Evolutionary conservation across 164 flowering plant genomes (phyloP).

Genomic region (Hamamelis virginiana): DNA sequence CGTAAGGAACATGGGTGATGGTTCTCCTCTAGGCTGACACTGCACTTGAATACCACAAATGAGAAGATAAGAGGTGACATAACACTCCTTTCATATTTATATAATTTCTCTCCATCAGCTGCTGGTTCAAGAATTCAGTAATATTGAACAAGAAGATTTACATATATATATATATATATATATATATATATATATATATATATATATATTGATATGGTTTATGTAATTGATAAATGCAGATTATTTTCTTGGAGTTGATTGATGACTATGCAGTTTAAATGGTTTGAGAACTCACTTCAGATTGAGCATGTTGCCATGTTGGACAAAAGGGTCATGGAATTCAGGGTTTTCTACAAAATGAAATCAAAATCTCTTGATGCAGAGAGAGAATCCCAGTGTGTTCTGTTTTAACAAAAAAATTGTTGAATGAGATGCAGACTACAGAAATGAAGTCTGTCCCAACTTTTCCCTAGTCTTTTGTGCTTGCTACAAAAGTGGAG

Average conservation of each 20-base stretch:
- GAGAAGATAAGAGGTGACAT: no score
- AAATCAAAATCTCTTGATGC: slow-evolving; percentile 27
- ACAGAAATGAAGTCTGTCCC: slow-evolving; percentile 21
- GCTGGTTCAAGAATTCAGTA: no score
- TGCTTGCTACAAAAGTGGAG: no score
- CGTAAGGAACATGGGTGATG: slow-evolving; percentile 42
- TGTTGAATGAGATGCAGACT: slow-evolving; percentile 19
- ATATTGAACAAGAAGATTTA: no score
- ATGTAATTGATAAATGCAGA: slow-evolving; percentile 20
- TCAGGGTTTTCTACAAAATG: not conserved
- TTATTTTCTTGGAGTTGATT: slow-evolving; percentile 4
- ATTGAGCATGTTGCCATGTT: no score
- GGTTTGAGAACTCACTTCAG: not conserved
- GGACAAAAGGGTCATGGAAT: not conserved
- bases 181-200: no score
- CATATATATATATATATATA: no score
- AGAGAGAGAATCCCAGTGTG: slow-evolving; percentile 27
- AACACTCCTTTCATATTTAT: no score
- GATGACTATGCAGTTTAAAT: not conserved
- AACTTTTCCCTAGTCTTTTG: not conserved
- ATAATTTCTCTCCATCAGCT: no score
- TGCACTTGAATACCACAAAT: no score
- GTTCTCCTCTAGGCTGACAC: not conserved
- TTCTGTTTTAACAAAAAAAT: slow-evolving; percentile 24
- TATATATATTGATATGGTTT: not conserved